phyloP scores from a whole-genome alignment of 352 stramenopile genomes.

The Phytopythium ostracodes region DNA sequence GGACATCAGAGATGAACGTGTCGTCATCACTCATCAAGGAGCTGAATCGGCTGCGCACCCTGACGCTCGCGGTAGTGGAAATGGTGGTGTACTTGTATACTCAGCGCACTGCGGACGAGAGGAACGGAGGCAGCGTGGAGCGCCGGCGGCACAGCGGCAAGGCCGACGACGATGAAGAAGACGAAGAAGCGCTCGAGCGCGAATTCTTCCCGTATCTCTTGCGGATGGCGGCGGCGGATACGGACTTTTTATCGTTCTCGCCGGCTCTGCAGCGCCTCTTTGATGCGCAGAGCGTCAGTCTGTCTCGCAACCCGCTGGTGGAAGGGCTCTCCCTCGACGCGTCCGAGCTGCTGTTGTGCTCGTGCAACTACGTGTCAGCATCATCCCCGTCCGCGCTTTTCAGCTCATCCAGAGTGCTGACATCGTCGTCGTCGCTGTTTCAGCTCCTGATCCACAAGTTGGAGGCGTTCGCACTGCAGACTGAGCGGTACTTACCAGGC shows the following conservation, averaged over 20 bases:
- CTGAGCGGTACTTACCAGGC: constrained; percentile 26
- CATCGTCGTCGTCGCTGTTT: constrained; percentile 38
- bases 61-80: constrained; percentile 63
- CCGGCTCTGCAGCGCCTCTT: constrained; percentile 33
- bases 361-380: constrained; percentile 35
- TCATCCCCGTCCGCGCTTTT: constrained; percentile 17
- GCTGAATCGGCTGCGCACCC: constrained; percentile 53
- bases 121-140: not conserved
- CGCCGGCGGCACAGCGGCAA: constrained; percentile 20
- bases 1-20: constrained; percentile 21
- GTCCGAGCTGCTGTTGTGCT: constrained; percentile 63
- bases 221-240: constrained; percentile 41
- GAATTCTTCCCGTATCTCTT: constrained; percentile 48
- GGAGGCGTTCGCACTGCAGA: constrained; percentile 45
- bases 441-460: constrained; percentile 49
- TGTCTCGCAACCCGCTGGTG: constrained; percentile 56
- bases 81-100: constrained; percentile 52
- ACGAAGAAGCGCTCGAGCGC: constrained; percentile 25
- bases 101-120: constrained; percentile 14
- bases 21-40: constrained; percentile 34
- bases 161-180: not conserved
- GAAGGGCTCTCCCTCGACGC: constrained; percentile 64
- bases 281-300: constrained; percentile 35
- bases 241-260: constrained; percentile 38
- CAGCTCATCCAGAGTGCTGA: constrained; percentile 14